A percentile compares a stretch with the other conserved stretches of the same genome.
Conservation (phyloP, 2,329 filamentous ascomycete species). For the Botrytis aclada region DNA sequence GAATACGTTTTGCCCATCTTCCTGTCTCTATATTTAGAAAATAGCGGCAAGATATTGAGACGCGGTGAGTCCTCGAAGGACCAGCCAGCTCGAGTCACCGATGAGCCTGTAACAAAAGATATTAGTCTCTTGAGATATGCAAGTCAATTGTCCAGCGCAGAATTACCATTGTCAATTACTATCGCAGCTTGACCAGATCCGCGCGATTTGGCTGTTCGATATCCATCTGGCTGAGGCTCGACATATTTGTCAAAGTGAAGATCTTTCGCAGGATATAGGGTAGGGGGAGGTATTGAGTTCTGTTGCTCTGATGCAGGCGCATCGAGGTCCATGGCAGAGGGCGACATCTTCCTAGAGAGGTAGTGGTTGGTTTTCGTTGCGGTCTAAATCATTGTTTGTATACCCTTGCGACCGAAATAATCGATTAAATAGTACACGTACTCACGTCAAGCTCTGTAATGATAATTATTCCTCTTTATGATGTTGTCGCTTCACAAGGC, state of each 20-base stretch:
- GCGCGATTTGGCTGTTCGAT: constrained; percentile 54
- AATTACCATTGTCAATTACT: constrained; percentile 92
- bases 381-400: constrained; percentile 13
- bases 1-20: constrained; percentile 89
- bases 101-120: constrained; percentile 62
- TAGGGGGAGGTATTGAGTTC: constrained; percentile 50
- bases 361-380: background rate
- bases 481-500: constrained; percentile 15
- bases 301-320: constrained; percentile 42
- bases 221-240: constrained; percentile 61
- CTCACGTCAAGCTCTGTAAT: background rate
- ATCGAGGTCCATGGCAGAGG: constrained; percentile 34
- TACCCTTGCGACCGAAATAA: background rate
- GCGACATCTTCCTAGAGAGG: constrained; percentile 33
- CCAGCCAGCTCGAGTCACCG: constrained; percentile 88
- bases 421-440: background rate
- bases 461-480: background rate
- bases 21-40: constrained; percentile 92
- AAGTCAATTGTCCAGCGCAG: background rate
- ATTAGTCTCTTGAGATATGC: constrained; percentile 20
- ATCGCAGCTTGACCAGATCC: constrained; percentile 67
- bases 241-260: constrained; percentile 57
- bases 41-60: constrained; percentile 79
- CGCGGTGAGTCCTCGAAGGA: constrained; percentile 84
- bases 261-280: constrained; percentile 60